Base-by-base conservation (phyloP, 176 grass and related monocot genomes). In the Elaeis guineensis region DNA sequence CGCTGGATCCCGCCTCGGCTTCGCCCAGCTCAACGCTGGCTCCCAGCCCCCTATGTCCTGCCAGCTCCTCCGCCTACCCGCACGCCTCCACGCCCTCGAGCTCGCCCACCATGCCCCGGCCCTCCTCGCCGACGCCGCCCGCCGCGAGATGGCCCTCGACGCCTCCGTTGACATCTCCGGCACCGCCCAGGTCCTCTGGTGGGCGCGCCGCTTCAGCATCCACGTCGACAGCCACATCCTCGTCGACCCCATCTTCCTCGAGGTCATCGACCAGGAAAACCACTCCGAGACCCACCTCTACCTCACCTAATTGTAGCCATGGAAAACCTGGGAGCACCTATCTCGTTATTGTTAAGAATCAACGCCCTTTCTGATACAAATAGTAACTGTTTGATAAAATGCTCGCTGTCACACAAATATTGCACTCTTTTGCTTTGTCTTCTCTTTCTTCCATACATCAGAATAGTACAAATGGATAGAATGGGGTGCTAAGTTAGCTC, bases 181-280 rank as follows among this genome's bases (percentile, higher is more conserved):
- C 23, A 51, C 64, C 51, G 89, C 78, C 8, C 17, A 54, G 3
- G 69, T 95, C 49, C 50, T 71, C 28, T 63, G 78, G 62, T 89
- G 85, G 90, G 58, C 69, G 9, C 76, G 75, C 14, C 76, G 58
- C 72, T 95, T 89, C 90, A 69, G 68, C 52, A 60, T 95, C 69
- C 76, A 80, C 50, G 69, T 89, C 69, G 66, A 83, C 68, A 86
- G 79, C 73, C 85, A 89, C 69, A 73, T 89, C 76, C 32, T 75
- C 61, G 90, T 89, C 57, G 90, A 89, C 64, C 82, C 85, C 30
- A 59, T 83, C 81, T 89, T 86, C 74, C 82, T 95, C 5, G 79
- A 89, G 9, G 73, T 83, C 26, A 35, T 95, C 50, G 79, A 95
- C 19, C 82, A 95, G 79, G 62, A 83, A 19, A 89, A 78, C 62